Evolutionary conservation across 768 basidiomycete species (phyloP).

Genomic region (Rhodotorula diobovata): DNA sequence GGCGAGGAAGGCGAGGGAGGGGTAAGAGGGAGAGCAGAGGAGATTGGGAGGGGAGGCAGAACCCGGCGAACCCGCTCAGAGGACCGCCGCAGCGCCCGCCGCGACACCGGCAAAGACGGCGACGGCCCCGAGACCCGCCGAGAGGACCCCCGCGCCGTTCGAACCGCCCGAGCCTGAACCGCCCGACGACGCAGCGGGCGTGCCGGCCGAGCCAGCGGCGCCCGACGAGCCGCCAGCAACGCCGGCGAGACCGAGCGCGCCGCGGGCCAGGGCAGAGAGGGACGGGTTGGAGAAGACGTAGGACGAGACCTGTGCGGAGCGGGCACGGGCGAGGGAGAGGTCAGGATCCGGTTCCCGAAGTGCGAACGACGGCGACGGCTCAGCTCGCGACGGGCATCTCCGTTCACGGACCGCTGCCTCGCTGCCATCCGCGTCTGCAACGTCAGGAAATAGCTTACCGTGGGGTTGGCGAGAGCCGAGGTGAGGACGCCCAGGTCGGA

Average conservation of each 20-base stretch:
- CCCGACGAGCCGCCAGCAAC: not conserved
- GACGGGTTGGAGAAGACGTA: not conserved
- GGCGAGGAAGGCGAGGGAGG: too few relatives aligned
- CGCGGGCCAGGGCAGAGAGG: not conserved
- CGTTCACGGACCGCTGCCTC: not conserved
- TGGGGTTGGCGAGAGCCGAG: not conserved
- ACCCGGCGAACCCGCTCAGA: conserved; percentile 1
- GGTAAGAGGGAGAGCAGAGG: too few relatives aligned
- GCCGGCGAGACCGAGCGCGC: not conserved
- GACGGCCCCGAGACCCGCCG: not conserved
- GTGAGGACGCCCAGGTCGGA: not conserved
- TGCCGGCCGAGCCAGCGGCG: not conserved
- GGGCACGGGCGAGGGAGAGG: too few relatives aligned
- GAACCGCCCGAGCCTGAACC: not conserved
- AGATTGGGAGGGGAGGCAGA: too few relatives aligned
- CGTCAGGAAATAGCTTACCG: too few relatives aligned
- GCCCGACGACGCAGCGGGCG: not conserved
- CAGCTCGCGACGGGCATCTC: not conserved
- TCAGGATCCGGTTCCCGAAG: too few relatives aligned
- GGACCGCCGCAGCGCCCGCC: not conserved
- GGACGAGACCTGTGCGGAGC: not conserved
- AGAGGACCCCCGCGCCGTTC: not conserved
- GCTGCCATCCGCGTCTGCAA: not conserved
- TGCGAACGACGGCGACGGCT: not conserved
- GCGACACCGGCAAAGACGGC: not conserved